Conservation (phyloP, 2,329 filamentous ascomycete genomes). For the Microcyclospora tardicrescens region DNA sequence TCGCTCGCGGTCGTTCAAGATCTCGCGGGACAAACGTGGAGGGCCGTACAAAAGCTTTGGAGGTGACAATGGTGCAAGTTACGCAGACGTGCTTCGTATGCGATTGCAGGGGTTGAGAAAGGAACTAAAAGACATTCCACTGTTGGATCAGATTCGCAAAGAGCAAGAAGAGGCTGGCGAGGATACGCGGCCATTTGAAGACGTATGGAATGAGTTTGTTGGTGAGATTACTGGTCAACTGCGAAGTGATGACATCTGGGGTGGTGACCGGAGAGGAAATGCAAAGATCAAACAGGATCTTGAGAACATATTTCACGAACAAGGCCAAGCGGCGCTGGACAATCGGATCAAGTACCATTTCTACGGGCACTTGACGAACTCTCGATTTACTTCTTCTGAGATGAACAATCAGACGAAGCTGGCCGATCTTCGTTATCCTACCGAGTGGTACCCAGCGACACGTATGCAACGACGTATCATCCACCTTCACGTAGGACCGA, state of each 20-base stretch:
- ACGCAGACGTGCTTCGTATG: conserved; percentile 12
- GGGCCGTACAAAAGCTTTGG: conserved; percentile 5
- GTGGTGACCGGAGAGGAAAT: too few relatives aligned
- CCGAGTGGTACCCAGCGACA: conserved; percentile 85
- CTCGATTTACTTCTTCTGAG: conserved; percentile 43
- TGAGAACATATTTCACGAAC: neutral
- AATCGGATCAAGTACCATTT: conserved; percentile 50
- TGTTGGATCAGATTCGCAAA: conserved; percentile 17
- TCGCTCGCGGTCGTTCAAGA: neutral
- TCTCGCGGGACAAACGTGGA: neutral
- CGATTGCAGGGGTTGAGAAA: conserved; percentile 12
- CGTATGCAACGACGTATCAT: conserved; percentile 68
- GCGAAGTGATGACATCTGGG: too few relatives aligned
- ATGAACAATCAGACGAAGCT: conserved; percentile 49
- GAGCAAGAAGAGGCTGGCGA: conserved; percentile 8
- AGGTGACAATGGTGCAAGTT: conserved; percentile 1
- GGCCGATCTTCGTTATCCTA: conserved; percentile 75
- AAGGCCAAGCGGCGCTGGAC: conserved; percentile 16
- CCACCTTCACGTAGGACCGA: conserved; percentile 89
- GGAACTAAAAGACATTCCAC: conserved; percentile 20
- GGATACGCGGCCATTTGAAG: conserved; percentile 11
- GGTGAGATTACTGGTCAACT: too few relatives aligned
- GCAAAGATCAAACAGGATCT: neutral
- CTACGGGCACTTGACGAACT: conserved; percentile 49
- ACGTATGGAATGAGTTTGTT: conserved; percentile 16